Conservation (phyloP, 805 yeast genomes). For the Maudiozyma turicensis region DNA sequence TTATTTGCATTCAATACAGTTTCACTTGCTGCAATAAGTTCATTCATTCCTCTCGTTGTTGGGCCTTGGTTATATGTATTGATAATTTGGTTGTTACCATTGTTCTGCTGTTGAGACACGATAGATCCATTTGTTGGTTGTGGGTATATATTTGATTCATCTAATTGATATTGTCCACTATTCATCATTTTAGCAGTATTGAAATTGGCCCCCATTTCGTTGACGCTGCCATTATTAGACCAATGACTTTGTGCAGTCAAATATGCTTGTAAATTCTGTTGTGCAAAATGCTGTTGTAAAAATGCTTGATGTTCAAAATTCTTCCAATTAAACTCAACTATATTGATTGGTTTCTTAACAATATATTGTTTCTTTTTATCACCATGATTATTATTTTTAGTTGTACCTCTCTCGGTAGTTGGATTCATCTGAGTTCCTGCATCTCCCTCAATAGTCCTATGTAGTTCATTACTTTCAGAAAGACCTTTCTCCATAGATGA, state of each 20-base stretch:
- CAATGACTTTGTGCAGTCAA: slow-evolving; percentile 16
- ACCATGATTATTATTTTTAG: background rate
- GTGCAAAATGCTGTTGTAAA: slow-evolving; percentile 28
- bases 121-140: background rate
- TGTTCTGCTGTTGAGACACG: background rate
- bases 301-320: slow-evolving; percentile 28
- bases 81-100: background rate
- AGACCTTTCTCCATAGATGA: background rate
- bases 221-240: background rate
- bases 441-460: too few relatives aligned
- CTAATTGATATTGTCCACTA: background rate
- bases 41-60: background rate
- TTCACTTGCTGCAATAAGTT: background rate
- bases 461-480: background rate
- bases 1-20: background rate
- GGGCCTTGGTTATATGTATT: background rate
- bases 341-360: slow-evolving; percentile 26
- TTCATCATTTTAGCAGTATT: background rate
- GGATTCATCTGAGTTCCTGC: too few relatives aligned
- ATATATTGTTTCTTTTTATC: slow-evolving; percentile 14
- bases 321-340: slow-evolving; percentile 29
- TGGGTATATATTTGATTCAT: background rate
- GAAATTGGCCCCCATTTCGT: background rate
- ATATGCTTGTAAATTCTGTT: slow-evolving; percentile 28
- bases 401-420: too few relatives aligned